Evolutionary conservation across 129 eudicot genomes (phyloP).

Genomic region (Artemisia annua): DNA sequence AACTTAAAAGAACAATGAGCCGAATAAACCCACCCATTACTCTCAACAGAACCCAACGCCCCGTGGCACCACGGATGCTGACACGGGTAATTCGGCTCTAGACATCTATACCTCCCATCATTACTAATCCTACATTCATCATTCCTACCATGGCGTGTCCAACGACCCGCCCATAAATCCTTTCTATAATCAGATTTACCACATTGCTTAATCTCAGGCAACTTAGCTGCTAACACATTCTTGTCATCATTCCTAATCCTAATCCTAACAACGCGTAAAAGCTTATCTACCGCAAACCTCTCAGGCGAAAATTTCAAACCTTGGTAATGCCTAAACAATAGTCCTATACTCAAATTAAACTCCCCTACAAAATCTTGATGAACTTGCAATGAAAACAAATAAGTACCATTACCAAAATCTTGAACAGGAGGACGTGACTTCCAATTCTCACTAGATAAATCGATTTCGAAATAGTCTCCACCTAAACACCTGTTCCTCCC

Average conservation of each 20-base stretch:
- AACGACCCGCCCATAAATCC: constrained; percentile 86
- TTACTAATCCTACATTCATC: constrained; percentile 57
- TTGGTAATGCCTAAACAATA: constrained; percentile 72
- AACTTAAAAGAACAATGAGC: constrained; percentile 90
- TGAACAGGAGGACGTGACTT: constrained; percentile 78
- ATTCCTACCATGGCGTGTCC: constrained; percentile 83
- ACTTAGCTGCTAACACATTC: neutral
- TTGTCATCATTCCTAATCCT: constrained; percentile 36
- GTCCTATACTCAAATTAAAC: constrained; percentile 55
- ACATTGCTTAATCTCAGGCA: constrained; percentile 54
- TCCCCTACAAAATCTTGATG: constrained; percentile 78
- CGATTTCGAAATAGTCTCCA: constrained; percentile 87
- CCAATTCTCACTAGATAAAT: constrained; percentile 73
- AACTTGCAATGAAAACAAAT: constrained; percentile 69
- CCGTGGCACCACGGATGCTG: constrained; percentile 87
- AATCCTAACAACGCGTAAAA: constrained; percentile 54
- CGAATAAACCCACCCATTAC: constrained; percentile 94
- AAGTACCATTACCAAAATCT: constrained; percentile 77
- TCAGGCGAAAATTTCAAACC: constrained; percentile 75
- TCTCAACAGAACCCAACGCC: constrained; percentile 63
- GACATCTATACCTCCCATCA: constrained; percentile 88
- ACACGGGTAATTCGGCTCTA: constrained; percentile 53
- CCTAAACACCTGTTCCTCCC: constrained; percentile 72
- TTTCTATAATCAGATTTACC: constrained; percentile 46
- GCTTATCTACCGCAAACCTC: constrained; percentile 59